Percentiles rank a stretch among this genome's conserved stretches.
Conservation (phyloP, 2,329 filamentous ascomycete species). For the Macrophomina tecta region DNA sequence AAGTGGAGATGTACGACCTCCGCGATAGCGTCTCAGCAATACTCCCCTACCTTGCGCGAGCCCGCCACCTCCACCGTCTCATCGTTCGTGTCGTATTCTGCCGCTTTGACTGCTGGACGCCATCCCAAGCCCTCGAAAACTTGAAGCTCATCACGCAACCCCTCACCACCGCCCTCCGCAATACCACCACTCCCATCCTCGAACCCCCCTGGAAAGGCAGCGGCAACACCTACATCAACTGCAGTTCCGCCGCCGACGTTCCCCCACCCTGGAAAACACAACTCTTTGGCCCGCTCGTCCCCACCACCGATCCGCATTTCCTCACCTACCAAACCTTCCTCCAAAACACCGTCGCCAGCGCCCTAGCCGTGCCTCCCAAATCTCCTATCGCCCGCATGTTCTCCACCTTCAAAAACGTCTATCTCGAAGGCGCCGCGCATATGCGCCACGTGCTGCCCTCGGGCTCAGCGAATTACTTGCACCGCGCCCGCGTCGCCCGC, state of each 20-base stretch:
- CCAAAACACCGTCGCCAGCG: slow-evolving; percentile 32
- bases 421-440: slow-evolving; percentile 34
- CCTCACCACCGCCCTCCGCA: slow-evolving; percentile 40
- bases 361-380: slow-evolving; percentile 30
- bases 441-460: slow-evolving; percentile 31
- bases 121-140: slow-evolving; percentile 35
- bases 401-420: slow-evolving; percentile 42
- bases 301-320: slow-evolving; percentile 33
- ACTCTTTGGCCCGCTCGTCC: slow-evolving; percentile 28
- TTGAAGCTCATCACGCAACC: slow-evolving; percentile 38
- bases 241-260: neutral
- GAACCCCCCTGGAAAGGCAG: slow-evolving; percentile 35
- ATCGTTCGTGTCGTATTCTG: slow-evolving; percentile 39
- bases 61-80: slow-evolving; percentile 38
- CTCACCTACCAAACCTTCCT: slow-evolving; percentile 36
- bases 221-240: too few species aligned
- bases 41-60: slow-evolving; percentile 27
- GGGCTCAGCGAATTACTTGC: slow-evolving; percentile 36
- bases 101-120: slow-evolving; percentile 35
- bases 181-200: slow-evolving; percentile 38
- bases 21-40: slow-evolving; percentile 29
- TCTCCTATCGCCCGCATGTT: slow-evolving; percentile 41
- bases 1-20: slow-evolving; percentile 46
- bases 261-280: neutral
- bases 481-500: slow-evolving; percentile 43